Base-by-base conservation (phyloP, 2,329 filamentous ascomycete genomes). In the Blastomyces parvus region DNA sequence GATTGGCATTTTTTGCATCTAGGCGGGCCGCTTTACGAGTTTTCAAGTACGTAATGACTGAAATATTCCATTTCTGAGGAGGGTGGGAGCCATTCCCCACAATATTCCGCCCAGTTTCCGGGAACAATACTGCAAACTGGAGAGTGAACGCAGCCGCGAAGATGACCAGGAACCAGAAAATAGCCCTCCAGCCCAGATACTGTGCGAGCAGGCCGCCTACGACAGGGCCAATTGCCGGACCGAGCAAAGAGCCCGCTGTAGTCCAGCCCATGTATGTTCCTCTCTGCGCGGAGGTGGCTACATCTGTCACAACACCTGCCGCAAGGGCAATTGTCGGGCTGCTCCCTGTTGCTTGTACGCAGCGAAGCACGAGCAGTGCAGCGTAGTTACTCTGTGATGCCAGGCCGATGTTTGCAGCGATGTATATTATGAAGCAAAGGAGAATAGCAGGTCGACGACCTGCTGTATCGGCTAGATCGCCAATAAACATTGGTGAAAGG, bases 251-350 rank as follows among this genome's bases (percentile, higher is more conserved):
- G 19, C 83, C 85, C 3, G 80, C 80, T 40, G 81, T 82, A n/a
- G 86, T 83, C 64, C 86, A 82, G 60, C 84, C 88, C 77, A 92
- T 87, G 70, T 89, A 92, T 63, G 82, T 83, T 2, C 89, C 90
- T 68, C 90, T 79, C 72, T 93, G 88, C 0, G 83, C 81, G 56
- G 83, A 85, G 0, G 87, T 85, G 0, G 86, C 82, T 5, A 91
- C 81, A 69, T 94, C 90, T 0, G 87, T 86, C 17, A 92, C 83
- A 1, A 91, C 84, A 1, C 86, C 89, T 65, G 83, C 88, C 0
- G 84, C 85, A 0, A 94, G 78, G 0, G 89, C 86, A n/a, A 91
- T 79, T 0, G 87, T 88, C 0, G 86, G 86, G 68, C 84, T 87
- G 70, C 84, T 87, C 0, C 88, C 86, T 0, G 80, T 79, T 40